phyloP scores from a whole-genome alignment of 1,284 basidiomycete genomes.

The Ganoderma lingzhi region DNA sequence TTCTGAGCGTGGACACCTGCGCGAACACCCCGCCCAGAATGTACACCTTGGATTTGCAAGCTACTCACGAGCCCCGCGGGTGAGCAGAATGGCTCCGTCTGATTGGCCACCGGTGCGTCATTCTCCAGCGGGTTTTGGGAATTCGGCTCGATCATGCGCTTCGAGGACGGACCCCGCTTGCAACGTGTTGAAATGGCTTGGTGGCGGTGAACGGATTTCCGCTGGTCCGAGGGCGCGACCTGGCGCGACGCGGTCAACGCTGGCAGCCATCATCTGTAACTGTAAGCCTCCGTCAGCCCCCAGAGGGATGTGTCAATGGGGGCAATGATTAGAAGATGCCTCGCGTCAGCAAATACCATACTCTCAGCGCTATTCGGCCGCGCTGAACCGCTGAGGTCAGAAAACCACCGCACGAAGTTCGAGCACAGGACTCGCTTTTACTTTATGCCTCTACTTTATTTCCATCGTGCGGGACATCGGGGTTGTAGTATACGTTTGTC shows the following conservation, averaged over 20 bases:
- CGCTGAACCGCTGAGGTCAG: background rate
- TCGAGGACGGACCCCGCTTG: background rate
- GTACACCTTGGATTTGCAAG: background rate
- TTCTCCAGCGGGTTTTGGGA: background rate
- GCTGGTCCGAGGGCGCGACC: background rate
- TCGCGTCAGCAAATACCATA: background rate
- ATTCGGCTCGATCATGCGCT: background rate
- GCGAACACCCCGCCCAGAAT: background rate
- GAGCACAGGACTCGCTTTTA: background rate
- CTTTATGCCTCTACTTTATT: background rate
- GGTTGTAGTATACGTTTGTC: background rate
- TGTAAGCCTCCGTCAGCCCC: background rate
- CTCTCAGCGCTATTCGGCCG: background rate
- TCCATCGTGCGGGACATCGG: background rate
- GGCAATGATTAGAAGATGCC: background rate
- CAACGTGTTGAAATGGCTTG: background rate
- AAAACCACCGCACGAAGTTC: background rate
- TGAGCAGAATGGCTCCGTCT: background rate
- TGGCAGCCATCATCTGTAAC: background rate
- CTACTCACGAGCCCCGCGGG: background rate
- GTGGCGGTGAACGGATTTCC: background rate
- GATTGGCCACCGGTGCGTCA: constrained; percentile 1
- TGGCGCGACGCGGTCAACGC: background rate
- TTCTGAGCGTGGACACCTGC: background rate
- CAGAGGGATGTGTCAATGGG: background rate